These are phyloP conservation scores for Ustilago hordei DNA, from an alignment of 1,284 basidiomycete genomes.

Conservation along the genomic window DNA sequence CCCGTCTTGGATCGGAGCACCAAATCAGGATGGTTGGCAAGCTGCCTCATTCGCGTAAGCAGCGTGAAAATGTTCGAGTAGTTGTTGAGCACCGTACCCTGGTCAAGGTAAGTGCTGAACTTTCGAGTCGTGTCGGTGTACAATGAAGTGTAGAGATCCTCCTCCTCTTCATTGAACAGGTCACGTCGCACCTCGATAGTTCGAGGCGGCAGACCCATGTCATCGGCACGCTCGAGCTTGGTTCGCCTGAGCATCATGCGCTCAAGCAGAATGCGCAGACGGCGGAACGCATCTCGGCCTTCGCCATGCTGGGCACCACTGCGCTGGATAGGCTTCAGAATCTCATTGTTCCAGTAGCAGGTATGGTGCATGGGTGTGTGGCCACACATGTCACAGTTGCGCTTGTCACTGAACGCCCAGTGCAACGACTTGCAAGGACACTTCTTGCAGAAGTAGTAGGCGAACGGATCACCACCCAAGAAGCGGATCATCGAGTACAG, in stretches of 20 bases:
- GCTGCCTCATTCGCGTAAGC: constrained; percentile 69
- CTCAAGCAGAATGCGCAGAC: constrained; percentile 78
- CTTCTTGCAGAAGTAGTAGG: constrained; percentile 75
- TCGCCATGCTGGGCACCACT: constrained; percentile 62
- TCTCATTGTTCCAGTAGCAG: constrained; percentile 70
- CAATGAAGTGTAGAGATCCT: constrained; percentile 90
- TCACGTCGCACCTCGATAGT: constrained; percentile 90
- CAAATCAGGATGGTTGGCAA: constrained; percentile 79
- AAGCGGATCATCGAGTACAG: constrained; percentile 87
- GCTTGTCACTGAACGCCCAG: constrained; percentile 87
- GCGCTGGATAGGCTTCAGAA: constrained; percentile 67
- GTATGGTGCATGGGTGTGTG: constrained; percentile 96
- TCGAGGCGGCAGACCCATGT: constrained; percentile 94
- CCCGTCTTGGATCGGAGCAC: constrained; percentile 86
- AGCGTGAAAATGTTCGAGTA: constrained; percentile 72
- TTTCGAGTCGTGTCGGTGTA: constrained; percentile 93
- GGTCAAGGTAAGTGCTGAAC: constrained; percentile 89
- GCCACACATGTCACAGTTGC: constrained; percentile 87
- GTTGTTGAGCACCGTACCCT: constrained; percentile 79
- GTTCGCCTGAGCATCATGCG: constrained; percentile 88
- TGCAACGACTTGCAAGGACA: constrained; percentile 90
- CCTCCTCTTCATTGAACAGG: constrained; percentile 95
- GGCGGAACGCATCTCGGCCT: constrained; percentile 63
- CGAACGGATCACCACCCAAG: constrained; percentile 58
- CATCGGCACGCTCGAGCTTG: constrained; percentile 92